Percentiles rank a stretch among this genome's conserved stretches.
Evolutionary conservation across 805 yeast species (phyloP).

Genomic region (Nakazawaea holstii): DNA sequence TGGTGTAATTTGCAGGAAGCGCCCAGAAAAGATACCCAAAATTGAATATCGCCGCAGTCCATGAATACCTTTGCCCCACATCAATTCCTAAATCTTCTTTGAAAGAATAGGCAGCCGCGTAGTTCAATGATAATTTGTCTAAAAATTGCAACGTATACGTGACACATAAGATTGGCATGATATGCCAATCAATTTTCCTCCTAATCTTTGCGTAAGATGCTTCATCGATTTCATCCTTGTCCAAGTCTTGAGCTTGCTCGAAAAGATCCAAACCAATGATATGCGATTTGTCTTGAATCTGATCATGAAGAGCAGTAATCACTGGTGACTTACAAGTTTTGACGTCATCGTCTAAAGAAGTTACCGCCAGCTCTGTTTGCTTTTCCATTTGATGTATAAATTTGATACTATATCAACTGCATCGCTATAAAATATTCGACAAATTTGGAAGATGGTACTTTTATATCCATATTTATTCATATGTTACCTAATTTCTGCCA

Average conservation of each 20-base stretch:
- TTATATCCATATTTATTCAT: too few species aligned
- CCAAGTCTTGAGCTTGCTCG: slow-evolving; percentile 35
- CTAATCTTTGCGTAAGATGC: slow-evolving; percentile 36
- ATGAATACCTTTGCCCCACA: slow-evolving; percentile 36
- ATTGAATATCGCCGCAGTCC: slow-evolving; percentile 57
- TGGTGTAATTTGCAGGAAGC: slow-evolving; percentile 36
- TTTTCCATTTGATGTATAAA: background rate
- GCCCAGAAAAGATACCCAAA: slow-evolving; percentile 60
- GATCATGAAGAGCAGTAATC: slow-evolving; percentile 3
- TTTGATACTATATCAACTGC: too few species aligned
- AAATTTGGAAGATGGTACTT: too few species aligned
- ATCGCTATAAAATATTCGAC: too few species aligned
- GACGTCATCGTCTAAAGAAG: background rate
- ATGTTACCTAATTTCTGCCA: too few species aligned
- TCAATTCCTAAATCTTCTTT: slow-evolving; percentile 38
- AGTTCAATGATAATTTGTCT: slow-evolving; percentile 52
- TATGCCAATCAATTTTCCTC: slow-evolving; percentile 44
- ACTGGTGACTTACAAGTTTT: slow-evolving; percentile 1
- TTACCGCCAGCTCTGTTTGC: background rate
- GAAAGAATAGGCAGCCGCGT: slow-evolving; percentile 50
- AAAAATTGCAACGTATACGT: slow-evolving; percentile 49
- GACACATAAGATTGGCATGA: slow-evolving; percentile 46
- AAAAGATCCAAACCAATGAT: slow-evolving; percentile 26
- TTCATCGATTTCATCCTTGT: slow-evolving; percentile 37
- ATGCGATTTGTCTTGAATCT: slow-evolving; percentile 8